These are phyloP conservation scores for Amphirosellinia nigrospora DNA, from an alignment of 495 filamentous ascomycete genomes.

Conservation along the genomic window DNA sequence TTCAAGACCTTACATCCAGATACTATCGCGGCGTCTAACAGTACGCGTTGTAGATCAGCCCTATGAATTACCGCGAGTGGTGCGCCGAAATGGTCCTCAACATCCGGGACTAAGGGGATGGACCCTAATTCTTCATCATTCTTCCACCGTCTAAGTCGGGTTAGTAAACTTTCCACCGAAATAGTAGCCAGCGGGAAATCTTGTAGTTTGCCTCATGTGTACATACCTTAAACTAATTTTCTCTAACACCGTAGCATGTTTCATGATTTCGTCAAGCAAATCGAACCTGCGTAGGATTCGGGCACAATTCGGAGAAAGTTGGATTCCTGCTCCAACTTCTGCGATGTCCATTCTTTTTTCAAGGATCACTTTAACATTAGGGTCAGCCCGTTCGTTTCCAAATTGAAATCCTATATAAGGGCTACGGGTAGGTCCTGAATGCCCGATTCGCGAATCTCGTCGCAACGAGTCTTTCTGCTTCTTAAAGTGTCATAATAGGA, in stretches of 20 bases:
- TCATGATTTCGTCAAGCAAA: slow-evolving; percentile 63
- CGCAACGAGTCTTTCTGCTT: neutral
- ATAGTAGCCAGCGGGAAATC: neutral
- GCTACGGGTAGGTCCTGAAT: neutral
- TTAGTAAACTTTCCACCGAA: neutral
- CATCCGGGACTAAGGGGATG: slow-evolving; percentile 21
- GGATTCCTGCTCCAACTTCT: slow-evolving; percentile 69
- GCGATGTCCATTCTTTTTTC: slow-evolving; percentile 18
- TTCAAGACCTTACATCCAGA: slow-evolving; percentile 14
- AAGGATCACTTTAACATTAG: neutral
- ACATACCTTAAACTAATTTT: slow-evolving; percentile 13
- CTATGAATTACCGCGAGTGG: slow-evolving; percentile 31
- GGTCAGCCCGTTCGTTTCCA: neutral
- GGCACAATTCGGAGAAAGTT: slow-evolving; percentile 71
- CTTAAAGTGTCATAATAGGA: neutral
- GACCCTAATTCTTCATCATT: slow-evolving; percentile 25
- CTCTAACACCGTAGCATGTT: slow-evolving; percentile 47
- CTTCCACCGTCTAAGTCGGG: slow-evolving; percentile 23
- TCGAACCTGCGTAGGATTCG: slow-evolving; percentile 68
- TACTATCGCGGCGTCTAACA: slow-evolving; percentile 17
- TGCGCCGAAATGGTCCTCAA: slow-evolving; percentile 25
- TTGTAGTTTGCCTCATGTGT: no score
- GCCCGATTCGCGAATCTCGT: neutral
- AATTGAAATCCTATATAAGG: no score
- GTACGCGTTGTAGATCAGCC: slow-evolving; percentile 25